phyloP scores from a whole-genome alignment of 768 basidiomycete genomes.

The Sutorius australiensis region DNA sequence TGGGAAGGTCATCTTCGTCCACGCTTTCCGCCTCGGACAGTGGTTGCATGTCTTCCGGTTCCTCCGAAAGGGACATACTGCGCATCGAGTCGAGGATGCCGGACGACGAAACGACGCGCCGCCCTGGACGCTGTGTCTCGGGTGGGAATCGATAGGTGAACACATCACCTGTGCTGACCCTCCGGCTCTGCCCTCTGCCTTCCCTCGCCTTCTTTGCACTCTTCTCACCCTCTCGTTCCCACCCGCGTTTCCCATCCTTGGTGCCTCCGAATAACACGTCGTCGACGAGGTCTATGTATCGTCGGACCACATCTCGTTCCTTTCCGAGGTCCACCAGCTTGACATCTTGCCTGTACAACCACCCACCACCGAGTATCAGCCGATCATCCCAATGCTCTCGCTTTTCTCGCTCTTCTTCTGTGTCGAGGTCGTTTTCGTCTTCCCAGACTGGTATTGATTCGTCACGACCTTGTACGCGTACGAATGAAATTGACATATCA shows the following conservation, averaged over 20 bases:
- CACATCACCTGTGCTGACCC: constrained; percentile 30
- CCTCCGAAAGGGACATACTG: constrained; percentile 46
- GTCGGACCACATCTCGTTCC: constrained; percentile 53
- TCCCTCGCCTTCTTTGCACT: constrained; percentile 42
- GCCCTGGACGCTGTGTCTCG: constrained; percentile 25
- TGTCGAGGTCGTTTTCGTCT: constrained; percentile 51
- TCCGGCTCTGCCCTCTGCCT: constrained; percentile 35
- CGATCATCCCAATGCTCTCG: constrained; percentile 78
- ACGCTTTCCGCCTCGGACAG: constrained; percentile 42
- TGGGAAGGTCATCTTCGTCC: constrained; percentile 70
- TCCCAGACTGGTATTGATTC: constrained; percentile 80
- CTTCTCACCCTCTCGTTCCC: constrained; percentile 46
- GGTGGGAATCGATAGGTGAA: constrained; percentile 22
- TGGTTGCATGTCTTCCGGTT: constrained; percentile 53
- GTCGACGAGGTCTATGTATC: constrained; percentile 77
- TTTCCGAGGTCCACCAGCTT: constrained; percentile 47
- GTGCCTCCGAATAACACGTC: constrained; percentile 69
- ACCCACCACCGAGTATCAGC: constrained; percentile 75
- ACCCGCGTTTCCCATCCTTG: constrained; percentile 45
- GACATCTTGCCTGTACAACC: constrained; percentile 74
- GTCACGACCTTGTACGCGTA: constrained; percentile 63
- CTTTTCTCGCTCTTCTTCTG: constrained; percentile 50
- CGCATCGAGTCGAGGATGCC: constrained; percentile 55
- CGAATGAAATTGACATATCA: constrained; percentile 63
- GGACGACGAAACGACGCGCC: constrained; percentile 54